Percentiles rank a stretch among this genome's conserved stretches.
Conservation (phyloP, 345 rosid species). For the Euphorbia tirucalli region DNA sequence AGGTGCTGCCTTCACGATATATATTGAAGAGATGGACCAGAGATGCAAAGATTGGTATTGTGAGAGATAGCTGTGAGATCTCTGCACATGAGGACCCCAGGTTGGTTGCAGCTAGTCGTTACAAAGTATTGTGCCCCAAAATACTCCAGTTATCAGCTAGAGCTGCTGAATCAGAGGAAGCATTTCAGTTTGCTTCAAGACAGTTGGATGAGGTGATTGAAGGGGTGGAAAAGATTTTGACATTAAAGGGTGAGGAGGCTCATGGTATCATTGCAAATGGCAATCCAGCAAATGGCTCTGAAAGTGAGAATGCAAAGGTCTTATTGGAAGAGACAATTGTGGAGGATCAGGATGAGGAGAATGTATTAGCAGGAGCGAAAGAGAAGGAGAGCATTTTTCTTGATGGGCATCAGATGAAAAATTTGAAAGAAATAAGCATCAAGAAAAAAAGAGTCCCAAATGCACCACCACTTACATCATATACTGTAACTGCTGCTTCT, state of each 20-base stretch:
- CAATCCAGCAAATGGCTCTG: constrained; percentile 20
- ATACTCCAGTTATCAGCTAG: constrained; percentile 29
- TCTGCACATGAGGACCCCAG: constrained; percentile 21
- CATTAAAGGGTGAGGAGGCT: constrained; percentile 23
- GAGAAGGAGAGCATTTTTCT: constrained; percentile 12
- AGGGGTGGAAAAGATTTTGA: constrained; percentile 36
- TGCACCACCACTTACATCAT: constrained; percentile 11
- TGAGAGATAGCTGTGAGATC: constrained; percentile 15
- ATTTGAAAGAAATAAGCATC: constrained; percentile 6
- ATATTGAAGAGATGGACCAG: constrained; percentile 42
- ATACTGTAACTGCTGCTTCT: constrained; percentile 16
- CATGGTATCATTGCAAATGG: constrained; percentile 23
- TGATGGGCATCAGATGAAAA: constrained; percentile 9
- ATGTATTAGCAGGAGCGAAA: constrained; percentile 2
- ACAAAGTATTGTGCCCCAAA: constrained; percentile 26
- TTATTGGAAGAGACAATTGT: constrained; percentile 18
- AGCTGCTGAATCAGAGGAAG: constrained; percentile 38
- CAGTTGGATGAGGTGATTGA: constrained; percentile 29
- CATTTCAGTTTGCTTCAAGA: constrained; percentile 36
- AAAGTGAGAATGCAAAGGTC: constrained; percentile 26
- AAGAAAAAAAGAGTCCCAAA: constrained; percentile 16
- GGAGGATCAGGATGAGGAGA: constrained; percentile 17
- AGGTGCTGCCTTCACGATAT: constrained; percentile 34
- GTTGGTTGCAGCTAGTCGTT: constrained; percentile 36
- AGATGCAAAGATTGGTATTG: constrained; percentile 26